These are phyloP conservation scores for Penicillium corylophilum DNA, from an alignment of 2,329 filamentous ascomycete species.

Conservation along the genomic window DNA sequence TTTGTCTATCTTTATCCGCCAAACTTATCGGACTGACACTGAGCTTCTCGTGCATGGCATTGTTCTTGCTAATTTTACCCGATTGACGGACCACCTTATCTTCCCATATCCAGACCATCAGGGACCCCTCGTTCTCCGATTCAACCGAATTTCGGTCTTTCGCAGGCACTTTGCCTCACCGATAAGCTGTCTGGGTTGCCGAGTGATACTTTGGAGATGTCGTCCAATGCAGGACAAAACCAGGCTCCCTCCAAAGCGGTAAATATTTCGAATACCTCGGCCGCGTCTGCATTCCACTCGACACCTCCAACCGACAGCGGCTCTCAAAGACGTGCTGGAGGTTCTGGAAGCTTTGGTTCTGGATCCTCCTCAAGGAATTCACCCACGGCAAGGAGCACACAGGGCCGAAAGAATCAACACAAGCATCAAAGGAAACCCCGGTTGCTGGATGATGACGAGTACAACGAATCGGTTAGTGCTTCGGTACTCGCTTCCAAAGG, in stretches of 20 bases:
- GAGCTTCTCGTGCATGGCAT: constrained; percentile 9
- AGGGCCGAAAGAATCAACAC: constrained; percentile 77
- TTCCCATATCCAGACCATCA: constrained; percentile 3
- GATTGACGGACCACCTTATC: constrained; percentile 15
- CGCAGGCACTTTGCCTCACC: not conserved
- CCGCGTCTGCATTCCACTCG: constrained; percentile 34
- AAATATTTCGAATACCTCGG: constrained; percentile 36
- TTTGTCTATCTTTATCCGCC: constrained; percentile 11
- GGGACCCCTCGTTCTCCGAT: constrained; percentile 2
- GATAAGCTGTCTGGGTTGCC: no score
- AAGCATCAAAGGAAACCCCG: constrained; percentile 74
- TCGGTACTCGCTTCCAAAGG: not conserved
- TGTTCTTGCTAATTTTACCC: not conserved
- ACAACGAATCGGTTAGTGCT: constrained; percentile 72
- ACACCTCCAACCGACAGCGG: constrained; percentile 34
- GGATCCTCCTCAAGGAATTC: constrained; percentile 39
- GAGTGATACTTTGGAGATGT: constrained; percentile 35
- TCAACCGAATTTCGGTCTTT: constrained; percentile 10
- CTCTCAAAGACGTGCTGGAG: constrained; percentile 42
- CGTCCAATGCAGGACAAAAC: constrained; percentile 39
- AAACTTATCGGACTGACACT: not conserved
- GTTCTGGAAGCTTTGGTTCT: constrained; percentile 42
- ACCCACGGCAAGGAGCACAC: constrained; percentile 63
- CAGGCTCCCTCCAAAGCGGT: constrained; percentile 40
- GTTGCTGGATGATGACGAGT: constrained; percentile 77